phyloP scores from a whole-genome alignment of 164 flowering plant species.

The Magnolia changhungtana region DNA sequence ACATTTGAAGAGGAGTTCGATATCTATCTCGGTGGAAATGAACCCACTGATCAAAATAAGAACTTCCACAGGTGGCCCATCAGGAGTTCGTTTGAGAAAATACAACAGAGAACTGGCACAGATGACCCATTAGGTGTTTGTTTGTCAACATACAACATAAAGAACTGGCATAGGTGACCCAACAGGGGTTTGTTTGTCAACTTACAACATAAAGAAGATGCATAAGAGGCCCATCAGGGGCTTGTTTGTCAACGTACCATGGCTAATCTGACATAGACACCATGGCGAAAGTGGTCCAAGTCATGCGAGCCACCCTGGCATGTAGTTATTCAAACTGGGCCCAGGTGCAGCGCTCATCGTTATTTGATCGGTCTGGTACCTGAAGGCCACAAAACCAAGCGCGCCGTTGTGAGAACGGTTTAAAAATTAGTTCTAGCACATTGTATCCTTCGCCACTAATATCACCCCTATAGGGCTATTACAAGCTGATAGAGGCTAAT shows the following conservation, averaged over 20 bases:
- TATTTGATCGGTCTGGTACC: constrained; percentile 53
- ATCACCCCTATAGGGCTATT: too few species aligned
- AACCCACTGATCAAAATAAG: too few species aligned
- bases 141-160: neutral
- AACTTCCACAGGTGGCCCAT: too few species aligned
- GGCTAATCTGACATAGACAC: neutral
- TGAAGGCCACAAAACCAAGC: neutral
- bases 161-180: neutral
- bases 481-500: too few species aligned
- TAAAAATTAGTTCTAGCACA: neutral
- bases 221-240: neutral
- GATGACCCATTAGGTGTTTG: neutral
- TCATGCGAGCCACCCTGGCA: constrained; percentile 78
- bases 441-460: too few species aligned
- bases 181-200: neutral
- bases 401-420: neutral
- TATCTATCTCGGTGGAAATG: too few species aligned
- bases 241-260: neutral
- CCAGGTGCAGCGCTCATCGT: constrained; percentile 50
- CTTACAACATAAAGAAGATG: neutral
- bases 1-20: too few species aligned
- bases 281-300: neutral
- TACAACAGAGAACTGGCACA: too few species aligned
- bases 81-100: too few species aligned
- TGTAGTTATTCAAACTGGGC: constrained; percentile 66